These are phyloP conservation scores for Fusarium musae DNA, from an alignment of 2,329 filamentous ascomycete species.

Conservation along the genomic window DNA sequence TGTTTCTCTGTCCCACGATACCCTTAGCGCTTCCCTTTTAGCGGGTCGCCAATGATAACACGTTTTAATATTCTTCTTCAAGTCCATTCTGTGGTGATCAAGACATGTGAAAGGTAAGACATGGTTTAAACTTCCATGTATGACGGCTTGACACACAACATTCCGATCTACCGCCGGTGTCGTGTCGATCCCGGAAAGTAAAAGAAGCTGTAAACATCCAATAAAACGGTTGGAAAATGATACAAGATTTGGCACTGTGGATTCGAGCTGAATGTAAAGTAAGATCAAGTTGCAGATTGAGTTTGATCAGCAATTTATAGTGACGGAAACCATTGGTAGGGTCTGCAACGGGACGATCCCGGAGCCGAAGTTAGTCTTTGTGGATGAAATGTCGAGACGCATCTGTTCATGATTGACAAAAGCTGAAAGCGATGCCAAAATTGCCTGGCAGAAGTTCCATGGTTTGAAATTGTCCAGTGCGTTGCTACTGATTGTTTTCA, in stretches of 20 bases:
- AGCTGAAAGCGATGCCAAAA: neutral
- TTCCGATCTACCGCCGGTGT: neutral
- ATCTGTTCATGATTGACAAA: neutral
- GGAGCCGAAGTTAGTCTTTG: neutral
- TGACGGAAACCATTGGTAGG: neutral
- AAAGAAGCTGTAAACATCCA: neutral
- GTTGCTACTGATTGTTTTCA: neutral
- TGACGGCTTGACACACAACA: neutral
- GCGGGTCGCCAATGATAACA: neutral
- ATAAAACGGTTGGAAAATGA: neutral
- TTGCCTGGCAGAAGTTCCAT: fast-evolving
- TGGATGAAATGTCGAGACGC: neutral
- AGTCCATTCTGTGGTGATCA: neutral
- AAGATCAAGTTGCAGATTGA: neutral
- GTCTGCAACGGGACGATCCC: neutral
- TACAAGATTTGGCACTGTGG: neutral
- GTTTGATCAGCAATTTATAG: neutral
- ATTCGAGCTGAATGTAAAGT: fast-evolving
- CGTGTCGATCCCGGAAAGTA: neutral
- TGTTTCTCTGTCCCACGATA: neutral
- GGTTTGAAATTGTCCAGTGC: fast-evolving
- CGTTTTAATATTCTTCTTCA: neutral
- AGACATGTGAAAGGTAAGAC: neutral
- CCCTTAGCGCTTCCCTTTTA: neutral
- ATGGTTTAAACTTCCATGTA: neutral